Evolutionary conservation across 306 rosid species (phyloP), one percentile per base, ranked within the genome.

Genomic region (Neltuma alba): DNA sequence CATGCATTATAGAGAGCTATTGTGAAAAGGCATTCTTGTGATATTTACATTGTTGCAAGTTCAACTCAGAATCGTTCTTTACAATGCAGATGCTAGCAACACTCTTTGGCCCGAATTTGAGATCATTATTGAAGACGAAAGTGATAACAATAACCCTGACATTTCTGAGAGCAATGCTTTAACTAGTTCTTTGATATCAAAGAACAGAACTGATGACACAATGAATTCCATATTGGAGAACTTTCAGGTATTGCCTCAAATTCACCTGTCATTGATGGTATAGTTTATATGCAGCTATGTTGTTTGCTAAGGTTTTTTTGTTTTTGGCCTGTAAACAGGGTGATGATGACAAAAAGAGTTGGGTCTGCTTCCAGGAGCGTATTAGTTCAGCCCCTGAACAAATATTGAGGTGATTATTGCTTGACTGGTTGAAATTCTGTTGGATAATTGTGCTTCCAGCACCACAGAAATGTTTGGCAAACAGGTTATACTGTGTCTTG

Each of bases 81-180:
- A 60, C 38, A 2, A 5, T 73, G 27, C 87, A 91, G 92, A 80
- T 86, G 89, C 78, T 44, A 84, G 83, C 88, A 87, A 81, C 9
- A 37, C 76, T 70, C 31, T 67, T 62, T 94, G 94, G 97, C 93
- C 93, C 58, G 98, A 88, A 52, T 89, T 84, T 79, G 82, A 88
- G 83, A 89, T 94, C 76, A 76, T 77, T 34, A 83, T 84, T 79
- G 98, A 91, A 74, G 79, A 85, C 3, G 95, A 92, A 80, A 85
- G 89, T 86, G 96, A 72, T 50, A 78, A 74, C 62, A 25, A 70
- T 55, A 78, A 74, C 55, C n/a, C 23, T 41, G 84, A 82, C 78
- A 85, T 63, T 60, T 28, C 81, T 5, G 82, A 87, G 70, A 88
- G 85, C 23, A 68, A 44, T 61, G 74, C 86, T 20, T 37, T 73